Evolutionary conservation across 1,139 yeast species (phyloP).

Genomic region (Hemisphaericaspora xylanilytica): DNA sequence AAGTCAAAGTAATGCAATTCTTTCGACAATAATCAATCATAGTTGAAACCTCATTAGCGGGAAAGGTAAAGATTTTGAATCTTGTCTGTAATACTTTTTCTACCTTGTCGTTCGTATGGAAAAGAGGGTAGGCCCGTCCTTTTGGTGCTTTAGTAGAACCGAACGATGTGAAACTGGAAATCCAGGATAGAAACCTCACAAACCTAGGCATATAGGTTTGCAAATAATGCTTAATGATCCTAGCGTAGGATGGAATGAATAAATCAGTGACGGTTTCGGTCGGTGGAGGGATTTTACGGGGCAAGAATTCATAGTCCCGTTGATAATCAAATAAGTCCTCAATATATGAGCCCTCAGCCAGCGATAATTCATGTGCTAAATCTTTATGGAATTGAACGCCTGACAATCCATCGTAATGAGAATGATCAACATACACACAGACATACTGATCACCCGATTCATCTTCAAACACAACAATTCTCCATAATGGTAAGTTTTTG

Average conservation of each 20-base stretch:
- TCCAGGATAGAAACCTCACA: constrained; percentile 6
- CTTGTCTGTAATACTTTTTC: constrained; percentile 13
- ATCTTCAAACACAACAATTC: constrained; percentile 22
- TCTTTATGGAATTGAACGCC: constrained; percentile 33
- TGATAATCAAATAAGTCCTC: constrained; percentile 13
- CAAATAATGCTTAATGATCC: constrained; percentile 7
- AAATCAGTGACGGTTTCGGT: constrained; percentile 15
- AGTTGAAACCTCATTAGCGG: constrained; percentile 11
- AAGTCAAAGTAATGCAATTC: constrained; percentile 26
- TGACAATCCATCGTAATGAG: constrained; percentile 35
- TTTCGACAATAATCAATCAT: constrained; percentile 18
- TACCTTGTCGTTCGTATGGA: constrained; percentile 15
- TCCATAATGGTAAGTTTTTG: constrained; percentile 30
- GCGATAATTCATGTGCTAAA: constrained; percentile 19
- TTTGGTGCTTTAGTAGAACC: not conserved
- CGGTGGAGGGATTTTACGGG: constrained; percentile 10
- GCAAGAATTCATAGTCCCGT: constrained; percentile 10
- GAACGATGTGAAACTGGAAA: constrained; percentile 1
- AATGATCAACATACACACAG: constrained; percentile 32
- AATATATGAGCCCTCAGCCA: constrained; percentile 7
- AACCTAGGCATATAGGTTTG: constrained; percentile 11
- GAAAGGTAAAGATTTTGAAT: constrained; percentile 18
- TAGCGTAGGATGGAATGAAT: constrained; percentile 10
- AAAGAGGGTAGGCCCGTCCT: constrained; percentile 9
- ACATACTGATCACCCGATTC: constrained; percentile 21